Percentiles rank a stretch among this genome's conserved stretches.
Conservation (phyloP, 805 yeast species). For the Myxozyma geophila region DNA sequence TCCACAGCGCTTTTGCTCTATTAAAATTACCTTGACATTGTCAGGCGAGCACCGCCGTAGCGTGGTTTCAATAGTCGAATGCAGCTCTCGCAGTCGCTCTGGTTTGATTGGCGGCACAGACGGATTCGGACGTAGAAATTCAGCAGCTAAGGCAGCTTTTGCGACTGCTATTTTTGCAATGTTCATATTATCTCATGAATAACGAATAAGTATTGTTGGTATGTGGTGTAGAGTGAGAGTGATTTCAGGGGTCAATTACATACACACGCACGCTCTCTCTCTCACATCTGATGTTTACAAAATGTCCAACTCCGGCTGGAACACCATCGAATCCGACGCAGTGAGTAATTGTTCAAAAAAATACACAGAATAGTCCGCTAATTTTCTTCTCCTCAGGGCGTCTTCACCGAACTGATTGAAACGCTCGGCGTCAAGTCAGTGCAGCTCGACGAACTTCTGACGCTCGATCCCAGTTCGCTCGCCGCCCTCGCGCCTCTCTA, state of each 20-base stretch:
- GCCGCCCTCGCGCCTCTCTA: slow-evolving; percentile 51
- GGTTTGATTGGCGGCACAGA: slow-evolving; percentile 10
- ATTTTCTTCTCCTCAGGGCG: slow-evolving; percentile 49
- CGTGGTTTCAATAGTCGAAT: slow-evolving; percentile 18
- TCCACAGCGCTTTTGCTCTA: neutral
- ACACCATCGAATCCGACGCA: slow-evolving; percentile 68
- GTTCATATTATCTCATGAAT: neutral
- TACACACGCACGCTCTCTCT: neutral
- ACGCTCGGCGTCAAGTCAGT: slow-evolving; percentile 57
- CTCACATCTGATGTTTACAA: too few species aligned
- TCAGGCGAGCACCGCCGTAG: slow-evolving; percentile 12
- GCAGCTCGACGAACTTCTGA: slow-evolving; percentile 62
- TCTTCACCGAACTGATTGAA: slow-evolving; percentile 66
- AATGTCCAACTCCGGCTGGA: slow-evolving; percentile 52
- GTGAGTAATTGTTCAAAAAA: slow-evolving; percentile 40
- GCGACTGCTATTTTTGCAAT: slow-evolving; percentile 26
- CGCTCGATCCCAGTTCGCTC: slow-evolving; percentile 55
- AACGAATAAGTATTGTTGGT: neutral
- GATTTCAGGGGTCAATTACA: neutral
- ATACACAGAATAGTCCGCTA: neutral
- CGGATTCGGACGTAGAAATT: slow-evolving; percentile 21
- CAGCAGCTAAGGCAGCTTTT: slow-evolving; percentile 30
- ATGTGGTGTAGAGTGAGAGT: neutral
- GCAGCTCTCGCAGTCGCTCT: slow-evolving; percentile 17
- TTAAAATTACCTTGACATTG: slow-evolving; percentile 14